Base-by-base conservation (phyloP, 345 rosid species). In the Acer negundo region DNA sequence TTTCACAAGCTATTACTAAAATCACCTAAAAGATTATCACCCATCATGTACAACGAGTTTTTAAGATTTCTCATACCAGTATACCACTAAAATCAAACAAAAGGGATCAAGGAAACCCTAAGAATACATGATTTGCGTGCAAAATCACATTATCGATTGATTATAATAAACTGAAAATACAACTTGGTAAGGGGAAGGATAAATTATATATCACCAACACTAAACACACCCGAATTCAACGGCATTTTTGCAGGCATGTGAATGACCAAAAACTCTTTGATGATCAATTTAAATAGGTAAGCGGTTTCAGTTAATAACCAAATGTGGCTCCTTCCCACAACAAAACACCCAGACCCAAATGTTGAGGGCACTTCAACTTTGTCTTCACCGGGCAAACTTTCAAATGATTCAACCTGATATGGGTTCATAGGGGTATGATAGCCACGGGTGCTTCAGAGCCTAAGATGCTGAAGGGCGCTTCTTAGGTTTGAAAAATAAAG, bases 361-460 rank as follows among this genome's bases (percentile, higher is more conserved):
- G 15, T 7, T 7, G 10, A 66, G 55, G 28, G 70, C 63, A 42
- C 46, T 42, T 7, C 46, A 7, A 38, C 77, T 64, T 58, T 40
- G 42, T 78, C 47, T 24, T 59, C 77, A 76, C 78, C 65, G 2
- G 19, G 74, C 20, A 58, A 79, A 49, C 55, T 69, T 53, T 46
- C 77, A 8, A 62, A 75, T 46, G 42, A 44, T 56, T 89, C 86
- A 97, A 24, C 98, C 90, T 13, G 98, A 95, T 84, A 95, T 95
- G 40, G 99, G 98, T 62, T 95, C 99, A 17, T 95, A 93, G 0
- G 97, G 99, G 77, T 87, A 80, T 10, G 95, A 88, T 51, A 95
- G 87, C 99, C 98, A 95, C 3, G 97, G 97, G 80, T 95, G 99
- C 86, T 91, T 93, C 80, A 95, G 85, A 76, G 99, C 99, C 81